phyloP scores from a whole-genome alignment of 768 basidiomycete species.

The Pisolithus tinctorius region DNA sequence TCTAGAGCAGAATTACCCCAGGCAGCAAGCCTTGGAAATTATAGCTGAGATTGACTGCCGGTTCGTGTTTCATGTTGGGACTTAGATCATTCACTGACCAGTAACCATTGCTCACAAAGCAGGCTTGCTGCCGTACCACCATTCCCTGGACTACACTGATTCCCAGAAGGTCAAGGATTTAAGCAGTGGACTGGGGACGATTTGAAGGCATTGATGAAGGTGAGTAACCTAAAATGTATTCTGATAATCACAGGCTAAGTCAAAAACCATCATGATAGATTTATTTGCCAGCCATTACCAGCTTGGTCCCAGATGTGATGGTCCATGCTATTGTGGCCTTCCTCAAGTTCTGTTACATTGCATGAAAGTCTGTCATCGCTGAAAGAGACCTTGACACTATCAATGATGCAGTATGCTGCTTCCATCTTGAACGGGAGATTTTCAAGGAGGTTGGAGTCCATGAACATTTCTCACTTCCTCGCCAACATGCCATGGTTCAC shows the following conservation, averaged over 20 bases:
- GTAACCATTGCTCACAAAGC: not conserved
- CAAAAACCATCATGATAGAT: conserved; percentile 11
- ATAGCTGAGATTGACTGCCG: not conserved
- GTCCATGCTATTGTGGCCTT: conserved; percentile 17
- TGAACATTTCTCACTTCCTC: conserved; percentile 7
- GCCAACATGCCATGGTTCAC: conserved; percentile 14
- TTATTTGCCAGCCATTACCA: conserved; percentile 24
- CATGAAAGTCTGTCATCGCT: not conserved
- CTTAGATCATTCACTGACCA: not conserved
- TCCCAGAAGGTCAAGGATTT: conserved; percentile 25
- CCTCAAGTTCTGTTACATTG: conserved; percentile 25
- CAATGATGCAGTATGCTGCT: not conserved
- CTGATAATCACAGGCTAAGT: not conserved
- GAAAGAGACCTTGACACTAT: not conserved
- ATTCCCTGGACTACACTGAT: conserved; percentile 24
- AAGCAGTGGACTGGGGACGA: conserved; percentile 32
- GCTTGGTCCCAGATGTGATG: conserved; percentile 24
- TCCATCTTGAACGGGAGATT: no score
- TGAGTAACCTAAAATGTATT: not conserved
- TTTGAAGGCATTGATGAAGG: conserved; percentile 26
- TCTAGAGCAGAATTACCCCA: not conserved
- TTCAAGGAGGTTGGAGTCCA: not conserved
- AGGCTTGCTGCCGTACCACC: conserved; percentile 23
- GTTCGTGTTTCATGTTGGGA: not conserved
- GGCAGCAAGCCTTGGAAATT: not conserved